These are phyloP conservation scores for Cyclostephanos tholiformis DNA, from an alignment of 108 stramenopile genomes.

Conservation along the genomic window DNA sequence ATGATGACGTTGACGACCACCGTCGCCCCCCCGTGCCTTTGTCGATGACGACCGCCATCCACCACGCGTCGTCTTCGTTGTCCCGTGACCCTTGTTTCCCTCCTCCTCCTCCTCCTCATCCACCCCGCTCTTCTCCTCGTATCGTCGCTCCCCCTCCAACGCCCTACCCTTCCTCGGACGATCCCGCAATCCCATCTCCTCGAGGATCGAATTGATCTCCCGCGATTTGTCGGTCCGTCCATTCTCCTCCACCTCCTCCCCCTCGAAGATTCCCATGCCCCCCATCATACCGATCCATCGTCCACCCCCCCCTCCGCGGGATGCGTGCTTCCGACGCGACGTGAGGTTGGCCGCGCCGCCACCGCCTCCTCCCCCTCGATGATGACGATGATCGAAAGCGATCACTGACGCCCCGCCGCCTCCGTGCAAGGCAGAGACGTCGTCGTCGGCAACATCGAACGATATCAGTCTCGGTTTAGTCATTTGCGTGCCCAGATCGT, in stretches of 20 bases:
- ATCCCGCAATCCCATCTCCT: conserved; percentile 31
- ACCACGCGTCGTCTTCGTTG: too few relatives aligned
- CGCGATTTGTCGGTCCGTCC: too few relatives aligned
- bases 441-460: conserved; percentile 25
- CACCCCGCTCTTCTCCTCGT: too few relatives aligned
- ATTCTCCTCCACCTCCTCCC: not conserved
- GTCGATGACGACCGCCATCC: too few relatives aligned
- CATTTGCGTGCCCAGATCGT: conserved; percentile 34
- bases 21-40: too few relatives aligned
- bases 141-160: too few relatives aligned
- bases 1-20: too few relatives aligned
- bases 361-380: not conserved
- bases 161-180: conserved; percentile 12
- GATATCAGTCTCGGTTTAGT: conserved; percentile 43
- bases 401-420: conserved; percentile 20
- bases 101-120: too few relatives aligned
- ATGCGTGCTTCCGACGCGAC: not conserved
- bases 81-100: not conserved
- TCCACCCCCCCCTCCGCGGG: not conserved
- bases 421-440: conserved; percentile 38
- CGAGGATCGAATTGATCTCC: conserved; percentile 27
- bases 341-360: conserved; percentile 17
- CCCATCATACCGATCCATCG: too few relatives aligned
- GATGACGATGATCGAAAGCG: conserved; percentile 9
- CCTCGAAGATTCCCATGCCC: not conserved